Evolutionary conservation across 1,284 basidiomycete genomes (phyloP).

Genomic region (Volvariella volvacea): DNA sequence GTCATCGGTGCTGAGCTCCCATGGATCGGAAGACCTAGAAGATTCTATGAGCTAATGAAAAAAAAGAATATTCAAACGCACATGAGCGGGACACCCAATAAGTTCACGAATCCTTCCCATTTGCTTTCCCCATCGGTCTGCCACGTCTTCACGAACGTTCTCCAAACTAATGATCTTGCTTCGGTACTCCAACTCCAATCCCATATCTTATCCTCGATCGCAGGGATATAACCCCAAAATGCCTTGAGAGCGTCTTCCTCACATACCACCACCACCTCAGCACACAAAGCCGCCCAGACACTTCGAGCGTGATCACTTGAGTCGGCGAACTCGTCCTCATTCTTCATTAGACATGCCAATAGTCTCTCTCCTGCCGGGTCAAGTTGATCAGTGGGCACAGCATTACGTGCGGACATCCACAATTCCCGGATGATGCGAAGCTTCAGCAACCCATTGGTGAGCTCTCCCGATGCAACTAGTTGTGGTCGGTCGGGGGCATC

Average conservation of each 20-base stretch:
- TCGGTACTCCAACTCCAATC: conserved; percentile 32
- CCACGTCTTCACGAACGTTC: conserved; percentile 48
- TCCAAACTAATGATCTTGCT: conserved; percentile 46
- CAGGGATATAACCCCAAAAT: conserved; percentile 46
- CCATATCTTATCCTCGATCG: conserved; percentile 15
- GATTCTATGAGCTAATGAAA: conserved; percentile 5
- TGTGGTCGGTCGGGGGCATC: conserved; percentile 4
- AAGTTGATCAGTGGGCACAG: conserved; percentile 37
- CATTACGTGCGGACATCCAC: conserved; percentile 39
- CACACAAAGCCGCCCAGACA: conserved; percentile 55
- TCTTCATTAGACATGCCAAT: conserved; percentile 39
- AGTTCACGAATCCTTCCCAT: conserved; percentile 49
- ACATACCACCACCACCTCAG: conserved; percentile 37
- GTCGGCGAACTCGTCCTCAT: conserved; percentile 41
- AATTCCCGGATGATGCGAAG: conserved; percentile 46
- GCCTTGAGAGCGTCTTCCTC: conserved; percentile 35
- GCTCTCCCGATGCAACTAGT: conserved; percentile 5
- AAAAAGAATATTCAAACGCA: conserved; percentile 24
- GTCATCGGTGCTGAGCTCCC: conserved; percentile 51
- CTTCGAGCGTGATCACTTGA: conserved; percentile 35
- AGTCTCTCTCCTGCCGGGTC: conserved; percentile 36
- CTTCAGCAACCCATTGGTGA: conserved; percentile 31
- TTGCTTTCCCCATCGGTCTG: conserved; percentile 27
- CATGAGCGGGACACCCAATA: conserved; percentile 60
- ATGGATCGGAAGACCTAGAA: conserved; percentile 38